Conservation (phyloP, 768 basidiomycete species). For the Lentinula sp. region DNA sequence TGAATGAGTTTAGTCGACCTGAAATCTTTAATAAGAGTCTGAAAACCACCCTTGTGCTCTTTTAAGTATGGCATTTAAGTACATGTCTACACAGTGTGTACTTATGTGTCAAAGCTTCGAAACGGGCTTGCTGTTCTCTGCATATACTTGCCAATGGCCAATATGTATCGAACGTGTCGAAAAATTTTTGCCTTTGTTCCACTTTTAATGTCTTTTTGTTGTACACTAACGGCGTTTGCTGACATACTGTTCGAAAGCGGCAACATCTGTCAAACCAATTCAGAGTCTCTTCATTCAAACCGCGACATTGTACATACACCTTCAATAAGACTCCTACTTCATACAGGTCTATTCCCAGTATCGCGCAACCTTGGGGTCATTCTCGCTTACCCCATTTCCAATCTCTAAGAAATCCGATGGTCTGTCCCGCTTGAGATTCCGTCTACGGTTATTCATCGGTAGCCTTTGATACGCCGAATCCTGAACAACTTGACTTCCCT, state of each 20-base stretch:
- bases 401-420: conserved; percentile 77
- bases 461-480: conserved; percentile 87
- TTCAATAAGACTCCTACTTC: not conserved
- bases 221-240: no score
- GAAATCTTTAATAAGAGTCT: not conserved
- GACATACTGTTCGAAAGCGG: no score
- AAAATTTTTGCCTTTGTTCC: not conserved
- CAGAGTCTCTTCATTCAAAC: not conserved
- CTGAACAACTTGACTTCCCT: conserved; percentile 43
- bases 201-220: not conserved
- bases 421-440: conserved; percentile 73
- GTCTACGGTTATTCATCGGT: conserved; percentile 74
- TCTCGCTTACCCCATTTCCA: conserved; percentile 38
- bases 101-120: not conserved
- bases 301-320: not conserved
- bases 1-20: not conserved
- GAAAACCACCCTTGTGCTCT: not conserved
- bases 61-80: not conserved
- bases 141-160: no score
- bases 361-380: conserved; percentile 58
- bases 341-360: conserved; percentile 60
- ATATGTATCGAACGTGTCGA: not conserved
- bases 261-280: not conserved
- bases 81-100: not conserved
- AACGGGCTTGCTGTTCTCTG: no score